phyloP scores from a whole-genome alignment of 768 basidiomycete genomes.

The Mycena filopes region DNA sequence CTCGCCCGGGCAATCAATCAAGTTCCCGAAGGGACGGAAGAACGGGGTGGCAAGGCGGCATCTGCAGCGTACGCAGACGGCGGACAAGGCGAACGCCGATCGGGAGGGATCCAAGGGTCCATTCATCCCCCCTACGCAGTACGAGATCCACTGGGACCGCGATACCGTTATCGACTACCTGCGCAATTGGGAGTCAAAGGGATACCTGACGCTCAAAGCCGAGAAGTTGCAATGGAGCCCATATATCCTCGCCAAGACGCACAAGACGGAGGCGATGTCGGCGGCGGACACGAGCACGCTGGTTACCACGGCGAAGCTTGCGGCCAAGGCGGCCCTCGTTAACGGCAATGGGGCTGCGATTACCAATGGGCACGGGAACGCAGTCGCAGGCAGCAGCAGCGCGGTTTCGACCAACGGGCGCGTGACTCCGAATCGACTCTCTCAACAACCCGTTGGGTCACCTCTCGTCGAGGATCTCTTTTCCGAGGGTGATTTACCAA shows the following conservation, averaged over 20 bases:
- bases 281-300: slow-evolving; percentile 32
- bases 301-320: slow-evolving; percentile 26
- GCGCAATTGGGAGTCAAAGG: slow-evolving; percentile 78
- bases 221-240: slow-evolving; percentile 96
- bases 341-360: slow-evolving; percentile 4
- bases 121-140: slow-evolving; percentile 73
- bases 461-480: slow-evolving; percentile 17
- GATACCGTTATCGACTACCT: slow-evolving; percentile 74
- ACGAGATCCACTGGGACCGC: slow-evolving; percentile 81
- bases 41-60: slow-evolving; percentile 74
- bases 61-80: slow-evolving; percentile 67
- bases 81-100: slow-evolving; percentile 47
- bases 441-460: slow-evolving; percentile 4
- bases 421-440: slow-evolving; percentile 24
- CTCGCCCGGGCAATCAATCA: slow-evolving; percentile 83
- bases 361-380: slow-evolving; percentile 7
- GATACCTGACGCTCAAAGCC: slow-evolving; percentile 78
- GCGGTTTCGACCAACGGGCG: slow-evolving; percentile 13
- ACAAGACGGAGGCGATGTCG: slow-evolving; percentile 36
- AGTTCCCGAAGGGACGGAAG: slow-evolving; percentile 73
- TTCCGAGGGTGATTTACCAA: slow-evolving; percentile 18
- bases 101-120: slow-evolving; percentile 56
- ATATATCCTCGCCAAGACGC: slow-evolving; percentile 73
- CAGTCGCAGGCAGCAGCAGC: neutral
- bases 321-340: slow-evolving; percentile 2